Base-by-base conservation (phyloP, 2,329 filamentous ascomycete species). In the Rutstroemia sp. region DNA sequence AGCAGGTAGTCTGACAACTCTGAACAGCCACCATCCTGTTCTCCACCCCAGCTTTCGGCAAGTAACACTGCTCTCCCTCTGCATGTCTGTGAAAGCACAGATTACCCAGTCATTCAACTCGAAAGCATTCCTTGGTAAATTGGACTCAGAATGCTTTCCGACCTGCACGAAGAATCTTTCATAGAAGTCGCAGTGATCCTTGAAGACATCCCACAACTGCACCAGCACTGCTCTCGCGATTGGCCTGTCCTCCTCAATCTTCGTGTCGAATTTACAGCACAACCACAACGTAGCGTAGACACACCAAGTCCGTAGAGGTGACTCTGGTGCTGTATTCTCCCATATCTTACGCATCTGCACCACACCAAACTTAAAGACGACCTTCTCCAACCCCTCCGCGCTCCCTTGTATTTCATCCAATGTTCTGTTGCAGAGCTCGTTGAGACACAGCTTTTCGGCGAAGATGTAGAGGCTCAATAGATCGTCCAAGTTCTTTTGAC, bases 381-480 rank as follows among this genome's bases (percentile, higher is more conserved):
- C 25, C 5, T 8, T 6, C 7, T 1, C 6, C 19, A 45, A 5
- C n/a, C 42, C 19, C 10, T 16, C 16, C 17, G 8, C 19, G 16
- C 42, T 23, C 39, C 4, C 25, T n/a, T 52, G 39, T 9, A 54
- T 12, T 8, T 34, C 42, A 16, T 58, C 38, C 14, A 54, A 42
- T 10, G 47, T 47, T 8, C 30, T 47, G 8, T 59, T 25, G 1
- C 27, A 16, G 6, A 57, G 14, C 2, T 57, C 39, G 5, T 53
- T 21, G 0, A 57, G 17, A 30, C 41, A 54, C 2, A 47, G 12
- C 25, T 59, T 54, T n/a, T 59, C 45, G 1, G 50, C 46, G 9
- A 54, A 39, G 19, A 57, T 42, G 23, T 50, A 59, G 4, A 54
- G 14, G 23, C 47, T 38, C 19, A 34, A 17, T 16, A 58, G 37